A percentile compares a stretch with the other conserved stretches of the same genome.
Conservation (phyloP, 768 basidiomycete species). For the Pulveroboletus ravenelii region DNA sequence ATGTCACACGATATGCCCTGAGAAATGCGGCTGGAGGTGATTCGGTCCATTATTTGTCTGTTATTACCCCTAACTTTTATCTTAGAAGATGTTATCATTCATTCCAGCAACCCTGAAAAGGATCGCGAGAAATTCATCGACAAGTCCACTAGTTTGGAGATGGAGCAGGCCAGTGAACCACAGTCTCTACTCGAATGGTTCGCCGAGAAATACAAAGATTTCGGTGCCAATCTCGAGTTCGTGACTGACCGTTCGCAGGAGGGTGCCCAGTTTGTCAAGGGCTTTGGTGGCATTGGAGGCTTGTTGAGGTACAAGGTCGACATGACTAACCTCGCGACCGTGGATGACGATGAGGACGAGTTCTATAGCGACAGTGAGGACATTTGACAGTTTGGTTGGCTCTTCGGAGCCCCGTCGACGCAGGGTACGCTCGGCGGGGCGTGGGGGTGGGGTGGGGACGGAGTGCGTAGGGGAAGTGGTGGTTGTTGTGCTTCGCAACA, state of each 20-base stretch:
- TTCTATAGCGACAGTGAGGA: slow-evolving; percentile 73
- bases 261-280: slow-evolving; percentile 96
- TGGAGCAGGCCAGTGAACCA: slow-evolving; percentile 85
- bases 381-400: slow-evolving; percentile 85
- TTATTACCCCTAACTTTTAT: background rate
- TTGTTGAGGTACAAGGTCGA: slow-evolving; percentile 97
- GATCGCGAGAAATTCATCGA: slow-evolving; percentile 94
- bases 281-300: slow-evolving; percentile 97
- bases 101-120: slow-evolving; percentile 82
- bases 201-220: slow-evolving; percentile 97
- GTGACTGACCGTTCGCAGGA: slow-evolving; percentile 96
- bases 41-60: background rate
- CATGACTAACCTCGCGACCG: slow-evolving; percentile 69
- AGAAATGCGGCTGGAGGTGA: slow-evolving; percentile 86
- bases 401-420: slow-evolving; percentile 72
- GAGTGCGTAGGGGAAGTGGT: slow-evolving; percentile 1
- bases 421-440: slow-evolving; percentile 66
- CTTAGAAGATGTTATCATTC: slow-evolving; percentile 78
- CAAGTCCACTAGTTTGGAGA: slow-evolving; percentile 91
- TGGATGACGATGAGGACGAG: slow-evolving; percentile 81
- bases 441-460: slow-evolving; percentile 26
- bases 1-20: slow-evolving; percentile 80
- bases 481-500: slow-evolving; percentile 5
- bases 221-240: slow-evolving; percentile 93
- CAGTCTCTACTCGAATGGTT: slow-evolving; percentile 95